Evolutionary conservation across 208 protist species (phyloP).

Genomic region (Leishmania braziliensis): DNA sequence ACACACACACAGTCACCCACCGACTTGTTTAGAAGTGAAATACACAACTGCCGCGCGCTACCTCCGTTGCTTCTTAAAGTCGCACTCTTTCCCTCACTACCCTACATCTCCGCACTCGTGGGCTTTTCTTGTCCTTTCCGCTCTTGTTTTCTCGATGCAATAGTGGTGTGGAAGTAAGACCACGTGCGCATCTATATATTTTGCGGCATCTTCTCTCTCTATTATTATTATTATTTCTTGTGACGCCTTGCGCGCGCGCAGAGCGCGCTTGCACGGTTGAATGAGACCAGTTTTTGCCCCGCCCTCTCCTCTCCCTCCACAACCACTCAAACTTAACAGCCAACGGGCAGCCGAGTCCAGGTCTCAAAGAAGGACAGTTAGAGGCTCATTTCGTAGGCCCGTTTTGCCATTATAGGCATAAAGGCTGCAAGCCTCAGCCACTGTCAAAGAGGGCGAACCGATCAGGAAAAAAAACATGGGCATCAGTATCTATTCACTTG

Average conservation of each 20-base stretch:
- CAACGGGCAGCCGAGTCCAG: neutral
- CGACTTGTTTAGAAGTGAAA: neutral
- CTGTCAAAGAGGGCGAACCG: neutral
- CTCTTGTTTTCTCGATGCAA: neutral
- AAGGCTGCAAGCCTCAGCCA: neutral
- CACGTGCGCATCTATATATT: neutral
- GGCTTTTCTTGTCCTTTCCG: neutral
- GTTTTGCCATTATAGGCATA: neutral
- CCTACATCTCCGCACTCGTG: neutral
- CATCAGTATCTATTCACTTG: conserved; percentile 70
- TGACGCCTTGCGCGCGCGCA: neutral
- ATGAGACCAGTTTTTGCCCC: neutral
- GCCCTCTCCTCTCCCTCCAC: neutral
- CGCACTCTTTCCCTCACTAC: neutral
- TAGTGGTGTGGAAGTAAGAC: neutral
- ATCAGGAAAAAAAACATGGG: conserved; percentile 40
- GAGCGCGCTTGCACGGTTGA: neutral
- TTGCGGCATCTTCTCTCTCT: neutral
- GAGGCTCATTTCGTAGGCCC: neutral
- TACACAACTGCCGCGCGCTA: neutral
- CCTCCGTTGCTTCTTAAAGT: neutral
- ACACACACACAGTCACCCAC: neutral
- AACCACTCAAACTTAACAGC: neutral
- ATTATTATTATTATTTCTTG: neutral
- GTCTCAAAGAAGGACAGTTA: neutral